Evolutionary conservation across 2,329 filamentous ascomycete genomes (phyloP), one percentile per base, ranked within the genome.

Genomic region (Simplicillium aogashimaense): DNA sequence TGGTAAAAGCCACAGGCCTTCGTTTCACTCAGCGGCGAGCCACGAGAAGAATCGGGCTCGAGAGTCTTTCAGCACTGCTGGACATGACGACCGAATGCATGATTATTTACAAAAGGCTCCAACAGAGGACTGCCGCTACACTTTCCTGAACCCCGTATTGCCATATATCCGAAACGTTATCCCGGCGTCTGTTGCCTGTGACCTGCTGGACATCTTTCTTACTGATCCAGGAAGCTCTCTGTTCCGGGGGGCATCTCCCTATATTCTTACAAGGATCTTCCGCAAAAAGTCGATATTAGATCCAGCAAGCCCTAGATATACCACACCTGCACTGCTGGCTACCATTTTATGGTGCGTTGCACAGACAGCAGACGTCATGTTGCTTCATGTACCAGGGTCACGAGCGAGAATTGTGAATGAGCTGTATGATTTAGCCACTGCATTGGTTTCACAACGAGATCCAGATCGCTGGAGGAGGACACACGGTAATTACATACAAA

Each of bases 271-370:
- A 1, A 56, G 64, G 16, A 59, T 72, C 39, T 63, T 71, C 35
- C 59, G 67, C 14, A 66, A 61, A 43, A 58, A 58, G 40, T 68
- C 66, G 1, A 54, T 72, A 4, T 52, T 67, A 0, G 58, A 65
- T 33, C 53, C 60, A 2, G 54, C 56, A 0, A 58, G 58, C 14
- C 65, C 66, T 2, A 58, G 69, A 17, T 53, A 50, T 9, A 63
- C 60, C 1, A 64, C 66, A 1, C 63, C 67, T 1, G 66, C 68
- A 2, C 52, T 72, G 4, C 50, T 72, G 6, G 59, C 63, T 0
- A 65, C 65, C 1, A 70, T 72, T 42, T 54, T 73, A 0, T 73
- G 67, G 61, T 66, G 61, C 35, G 61, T 64, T 9, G 63, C 66
- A 1, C 65, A 72, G 41, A 70, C 65, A 10, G 65, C 67, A 1